A percentile compares a stretch with the other conserved stretches of the same genome.
phyloP scores from a whole-genome alignment of 768 basidiomycete genomes.

The Trametes cinnabarina region DNA sequence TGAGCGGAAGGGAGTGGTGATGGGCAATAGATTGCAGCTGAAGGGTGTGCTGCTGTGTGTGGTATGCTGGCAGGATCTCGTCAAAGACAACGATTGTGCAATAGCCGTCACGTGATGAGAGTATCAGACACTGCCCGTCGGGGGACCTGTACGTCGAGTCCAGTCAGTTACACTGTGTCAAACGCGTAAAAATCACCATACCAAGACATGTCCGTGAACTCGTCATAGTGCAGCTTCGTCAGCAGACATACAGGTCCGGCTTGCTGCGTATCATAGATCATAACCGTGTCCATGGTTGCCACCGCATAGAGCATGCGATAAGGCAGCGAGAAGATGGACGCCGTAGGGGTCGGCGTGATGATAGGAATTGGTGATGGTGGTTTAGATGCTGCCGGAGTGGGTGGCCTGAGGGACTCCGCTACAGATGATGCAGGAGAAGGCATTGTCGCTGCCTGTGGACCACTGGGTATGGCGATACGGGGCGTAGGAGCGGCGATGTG shows the following conservation, averaged over 20 bases:
- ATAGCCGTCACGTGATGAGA: slow-evolving; percentile 94
- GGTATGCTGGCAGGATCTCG: slow-evolving; percentile 84
- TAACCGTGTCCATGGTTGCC: slow-evolving; percentile 92
- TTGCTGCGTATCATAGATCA: slow-evolving; percentile 97
- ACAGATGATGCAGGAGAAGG: slow-evolving; percentile 59
- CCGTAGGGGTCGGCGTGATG: slow-evolving; percentile 35
- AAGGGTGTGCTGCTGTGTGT: slow-evolving; percentile 87
- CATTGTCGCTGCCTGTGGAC: slow-evolving; percentile 28
- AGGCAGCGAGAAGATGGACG: slow-evolving; percentile 82
- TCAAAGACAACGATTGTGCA: slow-evolving; percentile 95
- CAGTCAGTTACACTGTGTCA: too few species aligned
- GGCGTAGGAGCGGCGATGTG: slow-evolving; percentile 50
- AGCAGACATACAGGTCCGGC: slow-evolving; percentile 87
- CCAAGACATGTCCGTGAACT: slow-evolving; percentile 97
- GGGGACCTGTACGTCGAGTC: slow-evolving; percentile 88
- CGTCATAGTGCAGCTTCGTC: slow-evolving; percentile 93
- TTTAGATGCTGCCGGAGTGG: slow-evolving; percentile 62
- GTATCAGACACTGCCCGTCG: slow-evolving; percentile 89
- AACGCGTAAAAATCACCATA: too few species aligned
- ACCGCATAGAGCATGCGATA: slow-evolving; percentile 96
- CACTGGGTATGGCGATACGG: slow-evolving; percentile 32
- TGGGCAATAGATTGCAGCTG: slow-evolving; percentile 91
- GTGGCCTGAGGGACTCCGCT: slow-evolving; percentile 44
- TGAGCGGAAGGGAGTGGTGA: slow-evolving; percentile 54
- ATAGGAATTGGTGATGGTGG: slow-evolving; percentile 47